Evolutionary conservation across 2,329 filamentous ascomycete species (phyloP).

Genomic region (Emergomyces pasteurianus): DNA sequence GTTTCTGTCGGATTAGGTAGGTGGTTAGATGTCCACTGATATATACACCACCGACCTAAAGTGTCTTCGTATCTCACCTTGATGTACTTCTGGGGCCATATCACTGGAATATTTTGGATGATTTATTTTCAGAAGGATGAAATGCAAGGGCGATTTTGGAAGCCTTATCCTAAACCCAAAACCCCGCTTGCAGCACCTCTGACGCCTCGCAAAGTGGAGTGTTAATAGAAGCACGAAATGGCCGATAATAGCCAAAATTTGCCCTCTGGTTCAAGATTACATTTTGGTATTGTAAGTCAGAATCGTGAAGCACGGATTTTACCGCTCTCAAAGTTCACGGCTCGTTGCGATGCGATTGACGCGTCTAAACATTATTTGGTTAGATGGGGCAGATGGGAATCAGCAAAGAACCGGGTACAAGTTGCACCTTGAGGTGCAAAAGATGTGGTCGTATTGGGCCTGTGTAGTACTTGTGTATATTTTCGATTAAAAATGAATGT

Average conservation of each 20-base stretch:
- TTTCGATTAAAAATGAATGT: not conserved
- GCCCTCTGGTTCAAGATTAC: not conserved
- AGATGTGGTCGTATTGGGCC: not conserved
- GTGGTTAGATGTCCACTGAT: not conserved
- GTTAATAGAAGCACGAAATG: not conserved
- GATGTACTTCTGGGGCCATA: not conserved
- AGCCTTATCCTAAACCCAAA: not conserved
- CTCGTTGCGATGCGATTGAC: not conserved
- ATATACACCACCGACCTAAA: not conserved
- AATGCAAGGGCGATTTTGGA: not conserved
- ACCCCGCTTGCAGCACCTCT: not conserved
- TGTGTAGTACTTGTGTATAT: not conserved
- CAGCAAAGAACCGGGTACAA: not conserved
- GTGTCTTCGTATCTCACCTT: not conserved
- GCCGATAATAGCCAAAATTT: not conserved
- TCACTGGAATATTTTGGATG: not conserved
- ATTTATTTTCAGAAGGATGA: not conserved
- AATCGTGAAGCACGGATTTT: not conserved
- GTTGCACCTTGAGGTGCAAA: no score
- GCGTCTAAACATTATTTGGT: not conserved
- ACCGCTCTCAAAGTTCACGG: not conserved
- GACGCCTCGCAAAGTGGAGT: not conserved
- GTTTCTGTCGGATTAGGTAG: not conserved
- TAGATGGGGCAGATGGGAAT: not conserved
- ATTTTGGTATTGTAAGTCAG: not conserved